Conservation (phyloP, 208 protist species). For the Wallacemonas collosoma region DNA sequence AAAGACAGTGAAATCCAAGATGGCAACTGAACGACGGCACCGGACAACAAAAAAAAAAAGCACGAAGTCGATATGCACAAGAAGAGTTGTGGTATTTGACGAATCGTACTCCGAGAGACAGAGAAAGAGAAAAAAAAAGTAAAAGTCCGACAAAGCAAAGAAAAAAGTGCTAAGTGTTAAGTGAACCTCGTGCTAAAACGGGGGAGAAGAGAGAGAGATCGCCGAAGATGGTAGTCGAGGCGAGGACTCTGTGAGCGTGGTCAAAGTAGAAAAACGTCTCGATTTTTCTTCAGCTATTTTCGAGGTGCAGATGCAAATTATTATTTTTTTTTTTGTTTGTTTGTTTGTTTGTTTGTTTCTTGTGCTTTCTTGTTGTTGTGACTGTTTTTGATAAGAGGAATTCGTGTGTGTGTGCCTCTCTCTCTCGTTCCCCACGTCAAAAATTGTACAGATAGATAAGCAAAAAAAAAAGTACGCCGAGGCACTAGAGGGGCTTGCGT, state of each 20-base stretch:
- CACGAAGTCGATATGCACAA: background rate
- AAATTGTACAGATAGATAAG: no score
- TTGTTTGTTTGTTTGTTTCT: background rate
- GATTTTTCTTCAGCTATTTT: background rate
- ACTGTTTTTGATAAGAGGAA: background rate
- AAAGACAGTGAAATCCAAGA: constrained; percentile 5
- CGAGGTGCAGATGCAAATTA: constrained; percentile 1
- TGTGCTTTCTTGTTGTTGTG: constrained; percentile 13
- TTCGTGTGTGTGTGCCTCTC: background rate
- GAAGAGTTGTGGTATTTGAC: background rate
- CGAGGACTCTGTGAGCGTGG: no score
- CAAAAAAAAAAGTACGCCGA: no score
- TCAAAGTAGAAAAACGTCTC: no score
- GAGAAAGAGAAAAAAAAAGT: constrained; percentile 14
- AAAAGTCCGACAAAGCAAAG: constrained; percentile 8
- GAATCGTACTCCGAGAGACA: background rate
- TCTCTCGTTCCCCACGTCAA: background rate
- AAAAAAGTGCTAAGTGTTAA: constrained; percentile 17
- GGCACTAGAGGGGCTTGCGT: no score
- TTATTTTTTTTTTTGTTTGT: background rate
- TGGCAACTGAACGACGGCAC: no score
- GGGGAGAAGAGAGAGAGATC: background rate
- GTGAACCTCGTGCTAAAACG: background rate
- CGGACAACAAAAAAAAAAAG: constrained; percentile 16
- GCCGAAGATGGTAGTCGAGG: no score